A percentile compares a stretch with the other conserved stretches of the same genome.
Evolutionary conservation across 129 eudicot species (phyloP).

Genomic region (Flaveria bidentis): DNA sequence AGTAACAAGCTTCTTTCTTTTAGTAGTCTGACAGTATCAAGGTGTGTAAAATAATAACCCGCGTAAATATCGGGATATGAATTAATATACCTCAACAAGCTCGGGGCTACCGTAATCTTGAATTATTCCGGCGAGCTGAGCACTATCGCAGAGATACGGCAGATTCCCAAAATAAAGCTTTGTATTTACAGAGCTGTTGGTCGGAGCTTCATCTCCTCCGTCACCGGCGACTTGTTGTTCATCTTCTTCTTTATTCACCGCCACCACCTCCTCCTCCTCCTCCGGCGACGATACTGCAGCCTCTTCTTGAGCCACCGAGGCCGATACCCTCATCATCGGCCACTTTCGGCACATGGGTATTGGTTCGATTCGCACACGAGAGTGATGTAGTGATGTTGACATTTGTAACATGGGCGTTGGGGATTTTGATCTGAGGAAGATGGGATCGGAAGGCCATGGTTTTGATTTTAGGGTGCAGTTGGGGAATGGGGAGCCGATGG

Average conservation of each 20-base stretch:
- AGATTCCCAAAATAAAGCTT: slow-evolving; percentile 84
- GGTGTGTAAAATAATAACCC: too few species aligned
- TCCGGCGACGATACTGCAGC: slow-evolving; percentile 34
- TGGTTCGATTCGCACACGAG: slow-evolving; percentile 34
- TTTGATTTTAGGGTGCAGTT: background rate
- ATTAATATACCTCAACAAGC: slow-evolving; percentile 73
- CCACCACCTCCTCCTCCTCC: slow-evolving; percentile 26
- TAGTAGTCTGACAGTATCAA: too few species aligned
- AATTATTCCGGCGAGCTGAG: slow-evolving; percentile 87
- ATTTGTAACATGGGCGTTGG: slow-evolving; percentile 33
- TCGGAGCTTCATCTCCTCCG: background rate
- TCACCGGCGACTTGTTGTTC: slow-evolving; percentile 20
- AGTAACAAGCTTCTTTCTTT: too few species aligned
- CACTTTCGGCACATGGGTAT: slow-evolving; percentile 27
- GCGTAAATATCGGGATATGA: background rate
- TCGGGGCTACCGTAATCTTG: slow-evolving; percentile 82
- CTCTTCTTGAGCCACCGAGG: slow-evolving; percentile 43
- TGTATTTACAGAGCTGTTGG: background rate
- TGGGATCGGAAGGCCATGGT: slow-evolving; percentile 27
- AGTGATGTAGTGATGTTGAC: slow-evolving; percentile 30
- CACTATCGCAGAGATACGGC: slow-evolving; percentile 88
- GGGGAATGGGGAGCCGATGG: background rate
- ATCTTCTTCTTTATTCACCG: slow-evolving; percentile 25
- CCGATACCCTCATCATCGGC: slow-evolving; percentile 36
- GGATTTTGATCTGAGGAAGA: slow-evolving; percentile 37